Evolutionary conservation across 345 rosid genomes (phyloP).

Genomic region (Euclidium syriacum): DNA sequence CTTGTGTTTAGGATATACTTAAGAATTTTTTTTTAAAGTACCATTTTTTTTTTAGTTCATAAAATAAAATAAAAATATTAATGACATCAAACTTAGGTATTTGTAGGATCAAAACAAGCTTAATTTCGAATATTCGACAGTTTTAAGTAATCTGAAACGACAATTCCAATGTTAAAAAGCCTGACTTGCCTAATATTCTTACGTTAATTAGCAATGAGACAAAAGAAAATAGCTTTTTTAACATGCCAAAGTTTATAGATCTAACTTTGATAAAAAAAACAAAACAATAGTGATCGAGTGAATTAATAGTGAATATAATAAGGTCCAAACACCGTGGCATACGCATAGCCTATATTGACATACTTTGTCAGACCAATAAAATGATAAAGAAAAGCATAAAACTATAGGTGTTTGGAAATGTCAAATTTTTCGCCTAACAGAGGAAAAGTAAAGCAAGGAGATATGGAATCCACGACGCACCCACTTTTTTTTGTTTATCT

Average conservation of each 20-base stretch:
- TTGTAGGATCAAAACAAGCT: neutral
- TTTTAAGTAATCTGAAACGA: neutral
- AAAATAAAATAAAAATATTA: neutral
- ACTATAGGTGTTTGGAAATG: neutral
- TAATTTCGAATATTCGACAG: neutral
- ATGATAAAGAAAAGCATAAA: neutral
- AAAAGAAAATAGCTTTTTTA: neutral
- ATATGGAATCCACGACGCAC: slow-evolving; percentile 17
- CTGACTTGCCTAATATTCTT: slow-evolving; percentile 3
- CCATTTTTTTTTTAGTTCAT: neutral
- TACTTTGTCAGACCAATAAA: neutral
- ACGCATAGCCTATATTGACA: neutral
- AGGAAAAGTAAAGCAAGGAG: neutral
- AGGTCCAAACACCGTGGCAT: neutral
- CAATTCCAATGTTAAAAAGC: neutral
- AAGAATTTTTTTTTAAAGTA: neutral
- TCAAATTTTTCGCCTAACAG: slow-evolving; percentile 14
- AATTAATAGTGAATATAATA: neutral
- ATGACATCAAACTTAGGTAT: too few relatives aligned
- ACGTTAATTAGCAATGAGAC: slow-evolving; percentile 20
- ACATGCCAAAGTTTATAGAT: slow-evolving; percentile 18
- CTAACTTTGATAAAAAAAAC: neutral
- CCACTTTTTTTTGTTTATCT: neutral
- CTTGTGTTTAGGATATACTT: slow-evolving; percentile 14
- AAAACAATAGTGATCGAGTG: neutral